Conservation (phyloP, 805 yeast species). For the Spathaspora arborariae region DNA sequence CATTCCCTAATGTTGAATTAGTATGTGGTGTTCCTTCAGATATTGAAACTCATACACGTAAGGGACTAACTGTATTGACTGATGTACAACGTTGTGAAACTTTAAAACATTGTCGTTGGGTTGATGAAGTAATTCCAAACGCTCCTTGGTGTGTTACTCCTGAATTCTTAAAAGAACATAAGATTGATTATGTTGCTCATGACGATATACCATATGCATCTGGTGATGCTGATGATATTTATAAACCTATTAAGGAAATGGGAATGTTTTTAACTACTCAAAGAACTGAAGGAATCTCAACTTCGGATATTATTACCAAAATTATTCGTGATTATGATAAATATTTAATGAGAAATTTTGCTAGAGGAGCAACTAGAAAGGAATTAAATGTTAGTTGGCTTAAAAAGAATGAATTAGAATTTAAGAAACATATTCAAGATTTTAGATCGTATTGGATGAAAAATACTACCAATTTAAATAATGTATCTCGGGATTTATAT, state of each 20-base stretch:
- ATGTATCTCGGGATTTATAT: conserved; percentile 77
- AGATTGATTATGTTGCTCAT: conserved; percentile 95
- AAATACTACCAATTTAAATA: conserved; percentile 63
- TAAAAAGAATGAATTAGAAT: conserved; percentile 92
- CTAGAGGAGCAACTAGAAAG: conserved; percentile 94
- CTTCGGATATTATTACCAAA: conserved; percentile 93
- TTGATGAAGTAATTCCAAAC: conserved; percentile 89
- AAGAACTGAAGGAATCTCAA: conserved; percentile 93
- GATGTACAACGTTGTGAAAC: conserved; percentile 89
- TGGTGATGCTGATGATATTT: conserved; percentile 86
- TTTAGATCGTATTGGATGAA: conserved; percentile 83
- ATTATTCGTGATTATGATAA: conserved; percentile 95
- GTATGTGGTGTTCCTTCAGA: conserved; percentile 94
- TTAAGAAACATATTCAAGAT: conserved; percentile 84
- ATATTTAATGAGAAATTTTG: conserved; percentile 94
- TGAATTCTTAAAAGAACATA: conserved; percentile 71
- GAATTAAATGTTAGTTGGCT: conserved; percentile 97
- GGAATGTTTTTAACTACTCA: conserved; percentile 94
- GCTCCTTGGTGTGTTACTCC: conserved; percentile 96
- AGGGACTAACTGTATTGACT: conserved; percentile 87
- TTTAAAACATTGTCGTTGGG: conserved; percentile 94
- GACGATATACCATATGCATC: conserved; percentile 95
- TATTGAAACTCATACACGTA: conserved; percentile 82
- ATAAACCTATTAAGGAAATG: conserved; percentile 82
- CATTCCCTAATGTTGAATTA: conserved; percentile 77